Evolutionary conservation across 1,284 basidiomycete genomes (phyloP).

Genomic region (Porodaedalea pini): DNA sequence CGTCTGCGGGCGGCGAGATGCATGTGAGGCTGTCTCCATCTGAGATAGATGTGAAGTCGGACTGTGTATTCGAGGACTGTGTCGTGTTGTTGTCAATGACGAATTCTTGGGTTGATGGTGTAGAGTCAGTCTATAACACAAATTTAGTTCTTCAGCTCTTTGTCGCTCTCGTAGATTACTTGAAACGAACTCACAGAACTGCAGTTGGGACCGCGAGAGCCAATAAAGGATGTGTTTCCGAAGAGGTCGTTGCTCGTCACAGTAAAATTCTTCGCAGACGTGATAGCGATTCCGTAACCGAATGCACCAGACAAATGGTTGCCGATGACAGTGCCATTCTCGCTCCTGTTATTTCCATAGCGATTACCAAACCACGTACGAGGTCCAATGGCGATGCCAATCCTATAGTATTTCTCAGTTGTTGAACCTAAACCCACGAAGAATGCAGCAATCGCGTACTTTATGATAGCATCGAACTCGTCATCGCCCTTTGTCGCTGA

Average conservation of each 20-base stretch:
- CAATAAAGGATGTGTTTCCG: constrained; percentile 77
- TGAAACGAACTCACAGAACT: constrained; percentile 30
- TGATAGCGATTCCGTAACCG: constrained; percentile 65
- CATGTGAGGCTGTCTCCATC: constrained; percentile 61
- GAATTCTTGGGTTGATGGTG: constrained; percentile 55
- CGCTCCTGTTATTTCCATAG: constrained; percentile 58
- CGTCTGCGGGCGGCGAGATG: constrained; percentile 59
- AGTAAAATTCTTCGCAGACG: constrained; percentile 63
- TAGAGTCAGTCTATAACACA: constrained; percentile 34
- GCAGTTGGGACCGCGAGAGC: constrained; percentile 68
- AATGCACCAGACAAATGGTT: constrained; percentile 74
- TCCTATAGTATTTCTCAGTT: constrained; percentile 34
- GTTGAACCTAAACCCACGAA: constrained; percentile 16
- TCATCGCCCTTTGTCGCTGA: constrained; percentile 52
- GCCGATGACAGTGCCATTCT: constrained; percentile 55
- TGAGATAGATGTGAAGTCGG: constrained; percentile 47
- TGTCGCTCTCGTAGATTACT: not conserved
- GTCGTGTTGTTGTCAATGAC: constrained; percentile 50
- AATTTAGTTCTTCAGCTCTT: not conserved
- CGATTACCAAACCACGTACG: constrained; percentile 71
- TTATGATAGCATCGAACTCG: constrained; percentile 59
- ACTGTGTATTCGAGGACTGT: constrained; percentile 42
- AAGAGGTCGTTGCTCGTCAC: constrained; percentile 60
- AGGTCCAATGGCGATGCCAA: constrained; percentile 76
- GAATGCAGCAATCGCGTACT: constrained; percentile 41